phyloP scores from a whole-genome alignment of 1,139 yeast species.

The Diutina scorzettiae region DNA sequence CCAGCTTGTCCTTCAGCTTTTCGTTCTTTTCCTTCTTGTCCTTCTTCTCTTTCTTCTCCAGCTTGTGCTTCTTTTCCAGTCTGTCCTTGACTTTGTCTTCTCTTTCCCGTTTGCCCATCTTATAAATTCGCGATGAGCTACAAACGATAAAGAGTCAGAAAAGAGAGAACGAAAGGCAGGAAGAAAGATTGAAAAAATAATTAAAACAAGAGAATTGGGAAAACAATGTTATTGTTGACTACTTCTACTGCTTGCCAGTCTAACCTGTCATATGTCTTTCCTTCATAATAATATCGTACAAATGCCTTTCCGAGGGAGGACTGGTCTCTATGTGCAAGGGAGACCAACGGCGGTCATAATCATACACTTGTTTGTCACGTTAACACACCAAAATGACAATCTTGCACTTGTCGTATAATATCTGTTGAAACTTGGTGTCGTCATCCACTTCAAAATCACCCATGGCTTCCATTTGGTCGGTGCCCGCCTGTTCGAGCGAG shows the following conservation, averaged over 20 bases:
- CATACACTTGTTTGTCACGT: too few species aligned
- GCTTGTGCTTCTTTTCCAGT: constrained; percentile 33
- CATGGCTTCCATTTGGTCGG: constrained; percentile 10
- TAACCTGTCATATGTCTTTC: too few species aligned
- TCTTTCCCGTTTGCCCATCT: constrained; percentile 15
- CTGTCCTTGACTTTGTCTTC: constrained; percentile 10
- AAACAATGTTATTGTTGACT: too few species aligned
- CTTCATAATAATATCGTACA: too few species aligned
- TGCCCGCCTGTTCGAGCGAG: constrained; percentile 13
- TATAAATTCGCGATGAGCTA: constrained; percentile 5
- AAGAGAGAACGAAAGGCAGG: too few species aligned
- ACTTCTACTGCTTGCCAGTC: too few species aligned
- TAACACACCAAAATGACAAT: constrained; percentile 24
- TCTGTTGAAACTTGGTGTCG: constrained; percentile 30
- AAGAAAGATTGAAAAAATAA: too few species aligned
- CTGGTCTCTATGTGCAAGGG: too few species aligned
- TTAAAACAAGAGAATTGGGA: too few species aligned
- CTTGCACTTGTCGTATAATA: constrained; percentile 35
- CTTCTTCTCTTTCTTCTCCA: constrained; percentile 30
- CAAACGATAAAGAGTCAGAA: too few species aligned
- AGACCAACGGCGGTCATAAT: too few species aligned
- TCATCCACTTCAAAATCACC: constrained; percentile 26
- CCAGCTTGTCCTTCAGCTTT: constrained; percentile 11
- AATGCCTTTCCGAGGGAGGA: too few species aligned
- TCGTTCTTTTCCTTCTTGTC: constrained; percentile 14